Evolutionary conservation across 2,329 filamentous ascomycete genomes (phyloP), one percentile per base, ranked within the genome.

Genomic region (Coniochaeta sp.): DNA sequence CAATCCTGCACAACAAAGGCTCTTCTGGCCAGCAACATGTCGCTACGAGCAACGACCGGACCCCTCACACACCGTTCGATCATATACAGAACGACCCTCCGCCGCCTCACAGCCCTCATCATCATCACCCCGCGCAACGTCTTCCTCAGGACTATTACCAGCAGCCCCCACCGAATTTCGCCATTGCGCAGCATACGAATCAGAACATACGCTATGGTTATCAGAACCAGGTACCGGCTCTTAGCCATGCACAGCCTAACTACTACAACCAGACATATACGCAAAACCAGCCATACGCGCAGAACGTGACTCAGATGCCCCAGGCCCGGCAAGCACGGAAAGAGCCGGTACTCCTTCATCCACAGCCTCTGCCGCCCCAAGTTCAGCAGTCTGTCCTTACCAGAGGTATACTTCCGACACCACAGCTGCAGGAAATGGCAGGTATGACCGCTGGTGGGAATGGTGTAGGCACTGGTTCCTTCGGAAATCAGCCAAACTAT

Each of bases 81-180:
- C 81, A 85, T 62, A 76, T 77, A 19, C 72, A 77, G 58, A 69
- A 71, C 6, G 77, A 81, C 28, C 77, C 80, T 24, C 69, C 79
- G 31, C 79, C 82, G 67, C 83, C 86, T 16, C 76, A 74, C 44
- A 83, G 81, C 47, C 84, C 86, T 7, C 84, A 86, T 57, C 80
- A 84, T 67, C 79, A 82, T 60, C 80, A 82, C 58, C 76, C 80
- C 16, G 69, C 73, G 44, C 79, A 80, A 31, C 76, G 77, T 22
- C 70, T 80, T 17, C 77, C 79, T 12, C 72, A 78, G 58, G 74
- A 74, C 43, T 73, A 72, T 58, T 75, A 81, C 63, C 76, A 52
- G 24, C 47, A 78, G 34, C 76, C 76, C 26, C 78, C 80, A 8
- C 81, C 81, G 9, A 72, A 75, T 4, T 84, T 83, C 60, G 75